Evolutionary conservation across 2,329 filamentous ascomycete species (phyloP), one percentile per base, ranked within the genome.

Genomic region (Talaromyces sp.): DNA sequence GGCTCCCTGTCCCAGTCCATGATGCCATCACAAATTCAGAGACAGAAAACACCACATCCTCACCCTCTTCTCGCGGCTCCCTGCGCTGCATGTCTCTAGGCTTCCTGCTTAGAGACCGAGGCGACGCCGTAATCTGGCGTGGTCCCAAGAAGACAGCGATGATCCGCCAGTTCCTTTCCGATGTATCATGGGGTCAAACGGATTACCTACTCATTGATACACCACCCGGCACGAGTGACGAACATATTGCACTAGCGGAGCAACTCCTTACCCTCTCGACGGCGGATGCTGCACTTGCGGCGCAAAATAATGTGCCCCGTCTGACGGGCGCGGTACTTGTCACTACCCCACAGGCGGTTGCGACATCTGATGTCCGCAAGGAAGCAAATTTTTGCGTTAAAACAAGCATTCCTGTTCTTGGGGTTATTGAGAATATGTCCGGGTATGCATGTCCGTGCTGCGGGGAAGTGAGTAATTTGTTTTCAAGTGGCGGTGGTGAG

Each of bases 61-160:
- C 52, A 20, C 44, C 53, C 29, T 24, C 49, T 8, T 37, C 56
- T 3, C 67, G 67, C 19, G 76, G 77, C 29, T 72, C 75, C 14
- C 68, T 80, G 33, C 72, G 76, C 55, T 94, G 91, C 71, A 97
- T 97, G 89, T 96, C 91, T 50, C 80, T 99, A 1, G 94, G 92
- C 2, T 97, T 99, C 66, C 82, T 99, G 6, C 82, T 99, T 5
- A 86, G 87, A 3, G 84, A 86, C 56, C 81, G 93, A 63, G 90
- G 89, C 57, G 91, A 97, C 65, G 93, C 94, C 0, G 92, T 99
- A 0, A 94, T 99, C 35, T 99, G 94, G 94, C 85, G 94, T 48
- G 94, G 94, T 0, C 94, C 94, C 2, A 99, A 99, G 76, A 99
- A 99, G 78, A 99, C 94, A 4, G 94, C 94, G 46, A 99, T 99